Base-by-base conservation (phyloP, 148 eudicot genomes). In the Camellia japonica region DNA sequence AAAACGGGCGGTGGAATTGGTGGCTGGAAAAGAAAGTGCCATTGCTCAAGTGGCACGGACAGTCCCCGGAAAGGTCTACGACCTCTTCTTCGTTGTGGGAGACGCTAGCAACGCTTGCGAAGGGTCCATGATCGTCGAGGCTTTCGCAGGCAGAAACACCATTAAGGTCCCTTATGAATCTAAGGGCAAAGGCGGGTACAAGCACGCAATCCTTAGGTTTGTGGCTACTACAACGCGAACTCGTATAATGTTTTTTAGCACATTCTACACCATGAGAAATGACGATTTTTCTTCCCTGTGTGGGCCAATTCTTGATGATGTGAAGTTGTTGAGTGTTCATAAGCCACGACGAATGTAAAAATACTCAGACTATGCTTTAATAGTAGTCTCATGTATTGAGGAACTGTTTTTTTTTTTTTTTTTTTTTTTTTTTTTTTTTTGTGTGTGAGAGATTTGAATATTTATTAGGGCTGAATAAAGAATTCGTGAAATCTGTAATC, bases 231-330 rank as follows among this genome's bases (percentile, higher is more conserved):
- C 72, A 0, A 18, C 23, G 13, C 65, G 90, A 52, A 87, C 90
- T 2, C 81, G 87, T 56, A 51, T 89, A 6, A 82, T 80, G 46
- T 89, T 89, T 71, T 73, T 71, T 62, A 89, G 91, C 79, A 75
- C 82, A 0, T 82, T 49, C 19, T 88, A 86, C 18, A 83, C 80
- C 6, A 86, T 74, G 54, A 84, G 80, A 6, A 44, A 54, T 14
- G 66, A 77, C 19, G 89, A 85, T 16, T 86, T 68, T 42, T 77
- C 81, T 12, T 55, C 78, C 41, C 65, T 88, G 71, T 88, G 91
- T 52, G 91, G 91, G 12, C 90, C 90, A 42, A 84, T 88, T 47
- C 71, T 88, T 23, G 90, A 88, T 83, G 89, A 88, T 66, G 87
- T 86, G 70, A 86, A 63, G 83, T 71, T 77, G 71, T 23, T 77